These are phyloP conservation scores for Cladosporium oxysporum DNA, from an alignment of 2,329 filamentous ascomycete species.

Conservation along the genomic window DNA sequence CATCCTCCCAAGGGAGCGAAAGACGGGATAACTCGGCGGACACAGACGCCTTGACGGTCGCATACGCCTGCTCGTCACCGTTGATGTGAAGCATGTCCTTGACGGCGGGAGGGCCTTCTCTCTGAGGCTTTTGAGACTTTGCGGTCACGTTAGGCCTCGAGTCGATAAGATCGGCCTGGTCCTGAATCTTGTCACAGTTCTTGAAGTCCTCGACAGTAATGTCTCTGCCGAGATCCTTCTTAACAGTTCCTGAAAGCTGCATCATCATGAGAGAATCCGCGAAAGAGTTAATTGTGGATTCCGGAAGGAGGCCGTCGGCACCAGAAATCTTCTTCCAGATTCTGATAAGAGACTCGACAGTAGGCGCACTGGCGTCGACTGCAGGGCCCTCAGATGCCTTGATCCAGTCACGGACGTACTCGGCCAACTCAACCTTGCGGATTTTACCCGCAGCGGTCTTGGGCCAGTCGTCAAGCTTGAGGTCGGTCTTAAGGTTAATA, in stretches of 20 bases:
- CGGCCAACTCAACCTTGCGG: constrained; percentile 43
- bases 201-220: constrained; percentile 39
- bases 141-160: constrained; percentile 27
- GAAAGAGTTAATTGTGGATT: constrained; percentile 31
- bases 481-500: constrained; percentile 44
- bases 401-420: constrained; percentile 33
- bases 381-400: constrained; percentile 29
- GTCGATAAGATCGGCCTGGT: constrained; percentile 36
- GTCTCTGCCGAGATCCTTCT: constrained; percentile 35
- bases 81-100: constrained; percentile 34
- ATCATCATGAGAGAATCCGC: constrained; percentile 40
- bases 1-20: constrained; percentile 36
- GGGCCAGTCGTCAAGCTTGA: constrained; percentile 44
- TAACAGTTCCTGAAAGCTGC: constrained; percentile 37
- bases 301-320: constrained; percentile 29
- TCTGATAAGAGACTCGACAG: constrained; percentile 33
- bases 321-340: constrained; percentile 38
- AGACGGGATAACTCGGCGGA: constrained; percentile 28
- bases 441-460: constrained; percentile 50
- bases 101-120: constrained; percentile 33
- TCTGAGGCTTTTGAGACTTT: constrained; percentile 24
- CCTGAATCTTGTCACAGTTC: constrained; percentile 34
- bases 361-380: constrained; percentile 32
- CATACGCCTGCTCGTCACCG: constrained; percentile 31
- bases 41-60: constrained; percentile 29